phyloP scores from a whole-genome alignment of 306 rosid genomes.

The Sicyos baderoa region DNA sequence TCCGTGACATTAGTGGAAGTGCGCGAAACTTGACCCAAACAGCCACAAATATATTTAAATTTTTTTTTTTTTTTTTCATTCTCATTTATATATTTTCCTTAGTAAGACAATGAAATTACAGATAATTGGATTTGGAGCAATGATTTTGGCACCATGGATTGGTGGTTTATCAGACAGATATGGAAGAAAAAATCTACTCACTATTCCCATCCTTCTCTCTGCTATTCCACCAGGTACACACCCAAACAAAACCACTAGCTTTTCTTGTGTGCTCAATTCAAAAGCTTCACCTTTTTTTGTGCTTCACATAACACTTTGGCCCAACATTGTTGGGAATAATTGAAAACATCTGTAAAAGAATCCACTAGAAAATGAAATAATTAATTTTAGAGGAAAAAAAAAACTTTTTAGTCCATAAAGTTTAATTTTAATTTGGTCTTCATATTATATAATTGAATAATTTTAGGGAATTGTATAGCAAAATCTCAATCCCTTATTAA shows the following conservation, averaged over 20 bases:
- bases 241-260: neutral
- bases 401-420: no score
- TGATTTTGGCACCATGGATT: slow-evolving; percentile 61
- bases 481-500: no score
- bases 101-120: slow-evolving; percentile 16
- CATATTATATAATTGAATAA: no score
- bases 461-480: no score
- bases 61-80: no score
- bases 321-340: neutral
- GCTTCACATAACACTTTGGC: neutral
- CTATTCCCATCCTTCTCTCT: slow-evolving; percentile 47
- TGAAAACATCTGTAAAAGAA: neutral
- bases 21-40: no score
- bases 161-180: slow-evolving; percentile 69
- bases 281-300: no score
- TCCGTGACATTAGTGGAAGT: no score
- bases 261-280: neutral
- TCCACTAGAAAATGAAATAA: neutral
- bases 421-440: no score
- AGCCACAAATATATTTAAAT: no score
- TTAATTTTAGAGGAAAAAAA: no score
- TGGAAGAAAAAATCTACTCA: slow-evolving; percentile 63
- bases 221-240: slow-evolving; percentile 50
- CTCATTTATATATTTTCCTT: neutral
- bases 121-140: slow-evolving; percentile 68